Evolutionary conservation across 1,284 basidiomycete species (phyloP), one percentile per base, ranked within the genome.

Genomic region (Malassezia globosa): DNA sequence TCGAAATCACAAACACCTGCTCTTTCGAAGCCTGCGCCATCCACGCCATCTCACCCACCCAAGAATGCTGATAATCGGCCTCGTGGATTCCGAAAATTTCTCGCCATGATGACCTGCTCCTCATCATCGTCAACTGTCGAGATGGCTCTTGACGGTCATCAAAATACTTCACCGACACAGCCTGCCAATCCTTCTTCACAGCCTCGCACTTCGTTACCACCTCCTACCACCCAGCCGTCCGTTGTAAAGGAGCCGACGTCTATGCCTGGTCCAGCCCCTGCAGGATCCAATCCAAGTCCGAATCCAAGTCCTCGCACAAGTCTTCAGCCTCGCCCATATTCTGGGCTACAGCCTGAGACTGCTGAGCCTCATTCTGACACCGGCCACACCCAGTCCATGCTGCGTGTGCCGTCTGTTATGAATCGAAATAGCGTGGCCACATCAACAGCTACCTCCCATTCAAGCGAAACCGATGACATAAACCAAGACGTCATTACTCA

Each of bases 401-500:
- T 37, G 10, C 13, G n/a, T 21, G 35, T 37, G 35, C 35, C 35
- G 10, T 18, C n/a, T 18, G 10, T 33, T 3, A n/a, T 22, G 41
- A 43, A 43, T 22, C 16, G 41, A 21, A 33, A 35, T 13, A 43
- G 41, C 31, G 10, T 43, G 21, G 41, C 41, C 6, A 34, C 42
- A 11, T 34, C 46, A 2, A 41, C 42, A 13, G 33, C 37, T n/a
- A 37, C 37, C 24, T 36, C 42, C 7, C 42, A 56, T 2, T 53
- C 58, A 14, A 59, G 54, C 18, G 66, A 60, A 3, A 54, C 45
- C 37, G 77, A 77, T 48, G 59, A 55, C 37, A 59, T 59, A 59
- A 35, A 68, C 66, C 7, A 64, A 72, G 19, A 79, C 77, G 47
- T 76, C 76, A n/a, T 66, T 56, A 23, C 70, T 60, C 44, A 44